Conservation (phyloP, 345 rosid genomes). For the Adansonia digitata region DNA sequence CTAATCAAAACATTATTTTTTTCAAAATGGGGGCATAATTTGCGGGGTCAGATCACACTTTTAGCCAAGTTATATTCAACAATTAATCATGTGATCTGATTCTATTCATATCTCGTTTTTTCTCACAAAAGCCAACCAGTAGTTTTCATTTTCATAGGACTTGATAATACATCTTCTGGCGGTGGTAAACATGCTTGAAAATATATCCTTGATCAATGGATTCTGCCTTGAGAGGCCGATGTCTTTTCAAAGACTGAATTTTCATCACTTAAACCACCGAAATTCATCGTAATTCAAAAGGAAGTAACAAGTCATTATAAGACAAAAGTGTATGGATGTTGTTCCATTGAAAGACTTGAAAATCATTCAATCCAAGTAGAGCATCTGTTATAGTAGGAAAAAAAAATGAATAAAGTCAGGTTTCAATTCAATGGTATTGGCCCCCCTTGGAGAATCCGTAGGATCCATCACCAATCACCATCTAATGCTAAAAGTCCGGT, state of each 20-base stretch:
- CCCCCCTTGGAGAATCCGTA: neutral
- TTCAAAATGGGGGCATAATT: constrained; percentile 9
- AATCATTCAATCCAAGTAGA: constrained; percentile 1
- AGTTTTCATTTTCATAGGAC: too few relatives aligned
- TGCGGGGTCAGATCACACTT: neutral
- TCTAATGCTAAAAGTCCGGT: neutral
- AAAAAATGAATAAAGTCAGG: neutral
- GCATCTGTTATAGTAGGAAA: neutral
- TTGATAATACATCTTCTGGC: too few relatives aligned
- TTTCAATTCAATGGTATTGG: neutral
- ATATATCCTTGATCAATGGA: neutral
- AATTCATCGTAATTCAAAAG: neutral
- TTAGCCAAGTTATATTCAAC: neutral
- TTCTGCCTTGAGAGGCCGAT: neutral
- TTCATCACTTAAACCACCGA: neutral
- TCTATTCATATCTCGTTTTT: neutral
- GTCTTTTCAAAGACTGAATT: constrained; percentile 12
- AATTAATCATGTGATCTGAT: neutral
- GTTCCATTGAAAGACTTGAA: neutral
- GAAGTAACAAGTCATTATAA: neutral
- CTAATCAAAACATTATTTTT: neutral
- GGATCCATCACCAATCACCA: neutral
- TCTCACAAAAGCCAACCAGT: too few relatives aligned
- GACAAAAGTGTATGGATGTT: neutral
- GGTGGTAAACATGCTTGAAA: constrained; percentile 1